These are phyloP conservation scores for Gnomoniopsis sp. DNA, from an alignment of 2,329 filamentous ascomycete species.

Conservation along the genomic window DNA sequence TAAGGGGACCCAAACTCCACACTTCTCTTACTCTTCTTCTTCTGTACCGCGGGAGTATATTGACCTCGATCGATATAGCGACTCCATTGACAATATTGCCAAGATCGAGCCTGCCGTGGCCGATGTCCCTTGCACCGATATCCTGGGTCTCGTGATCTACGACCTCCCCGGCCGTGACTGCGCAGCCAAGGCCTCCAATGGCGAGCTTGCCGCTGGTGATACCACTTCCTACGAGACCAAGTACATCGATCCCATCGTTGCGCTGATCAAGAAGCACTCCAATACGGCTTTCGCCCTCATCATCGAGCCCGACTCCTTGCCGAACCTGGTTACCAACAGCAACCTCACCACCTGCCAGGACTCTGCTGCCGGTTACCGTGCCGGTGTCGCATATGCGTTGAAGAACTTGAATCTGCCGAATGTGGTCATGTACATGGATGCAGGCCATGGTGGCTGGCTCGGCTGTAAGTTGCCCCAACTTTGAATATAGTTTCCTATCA, in stretches of 20 bases:
- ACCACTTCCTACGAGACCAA: conserved; percentile 38
- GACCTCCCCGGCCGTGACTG: conserved; percentile 63
- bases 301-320: conserved; percentile 60
- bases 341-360: conserved; percentile 50
- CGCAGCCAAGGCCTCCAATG: conserved; percentile 60
- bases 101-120: conserved; percentile 34
- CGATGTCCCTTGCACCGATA: conserved; percentile 34
- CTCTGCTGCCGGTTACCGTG: conserved; percentile 51
- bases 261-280: conserved; percentile 49
- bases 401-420: conserved; percentile 54
- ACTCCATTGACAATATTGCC: conserved; percentile 35
- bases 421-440: conserved; percentile 62
- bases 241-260: conserved; percentile 46
- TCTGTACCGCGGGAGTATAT: not conserved
- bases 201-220: conserved; percentile 55
- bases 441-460: conserved; percentile 62
- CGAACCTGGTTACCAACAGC: conserved; percentile 60
- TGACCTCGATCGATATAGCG: conserved; percentile 21
- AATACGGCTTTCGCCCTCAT: conserved; percentile 41
- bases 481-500: not conserved
- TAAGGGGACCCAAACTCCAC: conserved; percentile 21
- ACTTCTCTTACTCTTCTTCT: not conserved
- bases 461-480: conserved; percentile 39
- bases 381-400: conserved; percentile 50
- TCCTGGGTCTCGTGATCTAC: conserved; percentile 55